A percentile compares a stretch with the other conserved stretches of the same genome.
Evolutionary conservation across 1,284 basidiomycete genomes (phyloP).

Genomic region (Apiotrichum mycotoxinovorans): DNA sequence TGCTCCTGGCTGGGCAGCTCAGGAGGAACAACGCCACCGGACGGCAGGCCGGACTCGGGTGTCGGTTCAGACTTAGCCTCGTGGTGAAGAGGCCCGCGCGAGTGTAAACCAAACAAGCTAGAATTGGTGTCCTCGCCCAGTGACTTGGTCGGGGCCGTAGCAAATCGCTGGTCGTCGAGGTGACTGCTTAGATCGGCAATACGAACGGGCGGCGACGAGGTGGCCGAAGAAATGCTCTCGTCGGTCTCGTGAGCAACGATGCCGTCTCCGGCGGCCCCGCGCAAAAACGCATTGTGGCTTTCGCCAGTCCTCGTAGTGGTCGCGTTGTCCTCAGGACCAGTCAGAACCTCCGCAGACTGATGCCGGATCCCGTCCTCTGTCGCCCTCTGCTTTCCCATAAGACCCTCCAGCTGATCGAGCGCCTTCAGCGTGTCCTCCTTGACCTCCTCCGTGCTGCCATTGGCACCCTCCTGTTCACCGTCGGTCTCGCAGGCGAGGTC

Average conservation of each 20-base stretch:
- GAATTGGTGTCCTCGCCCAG: no score
- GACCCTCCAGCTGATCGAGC: neutral
- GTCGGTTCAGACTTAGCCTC: no score
- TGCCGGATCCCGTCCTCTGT: neutral
- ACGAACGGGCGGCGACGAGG: neutral
- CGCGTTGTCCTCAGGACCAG: no score
- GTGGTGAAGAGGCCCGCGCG: neutral
- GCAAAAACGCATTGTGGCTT: neutral
- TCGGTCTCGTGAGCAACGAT: no score
- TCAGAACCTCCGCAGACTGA: no score
- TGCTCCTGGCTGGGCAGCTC: no score
- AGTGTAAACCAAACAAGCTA: neutral
- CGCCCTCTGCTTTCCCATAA: neutral
- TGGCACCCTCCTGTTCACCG: neutral
- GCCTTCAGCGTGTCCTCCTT: neutral
- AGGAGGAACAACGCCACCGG: no score
- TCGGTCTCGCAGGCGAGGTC: neutral
- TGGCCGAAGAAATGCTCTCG: neutral
- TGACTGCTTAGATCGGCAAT: neutral
- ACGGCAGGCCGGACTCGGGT: no score
- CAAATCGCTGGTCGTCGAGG: neutral
- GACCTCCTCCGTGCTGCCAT: neutral
- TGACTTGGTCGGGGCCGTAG: neutral
- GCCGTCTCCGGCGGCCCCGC: neutral
- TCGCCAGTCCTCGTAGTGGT: no score